Percentiles rank a stretch among this genome's conserved stretches.
phyloP scores from a whole-genome alignment of 2,329 filamentous ascomycete genomes.

The Colletotrichum cuscutae region DNA sequence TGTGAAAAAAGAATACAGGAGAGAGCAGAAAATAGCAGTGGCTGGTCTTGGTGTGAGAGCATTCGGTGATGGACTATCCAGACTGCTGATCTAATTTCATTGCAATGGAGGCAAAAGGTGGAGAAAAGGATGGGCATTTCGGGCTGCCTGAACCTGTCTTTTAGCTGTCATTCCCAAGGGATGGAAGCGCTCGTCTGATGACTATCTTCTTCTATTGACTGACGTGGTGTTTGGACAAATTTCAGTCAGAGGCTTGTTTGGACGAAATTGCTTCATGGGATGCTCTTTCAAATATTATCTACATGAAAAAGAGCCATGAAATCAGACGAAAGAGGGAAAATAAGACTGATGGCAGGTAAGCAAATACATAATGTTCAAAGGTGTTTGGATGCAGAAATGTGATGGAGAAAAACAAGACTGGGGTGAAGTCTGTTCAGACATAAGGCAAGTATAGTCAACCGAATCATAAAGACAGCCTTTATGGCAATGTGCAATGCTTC shows the following conservation, averaged over 20 bases:
- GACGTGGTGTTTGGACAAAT: not conserved
- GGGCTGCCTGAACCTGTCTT: too few species aligned
- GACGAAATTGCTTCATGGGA: not conserved
- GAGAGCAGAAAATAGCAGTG: not conserved
- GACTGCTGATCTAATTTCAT: too few species aligned
- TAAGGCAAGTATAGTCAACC: too few species aligned
- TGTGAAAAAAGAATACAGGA: not conserved
- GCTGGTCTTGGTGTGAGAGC: not conserved
- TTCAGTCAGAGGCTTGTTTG: not conserved
- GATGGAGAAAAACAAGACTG: too few species aligned
- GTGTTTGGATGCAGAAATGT: too few species aligned
- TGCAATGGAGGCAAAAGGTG: too few species aligned
- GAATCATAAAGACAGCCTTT: too few species aligned
- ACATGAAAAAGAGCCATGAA: not conserved
- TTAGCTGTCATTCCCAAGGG: not conserved
- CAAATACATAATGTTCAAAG: too few species aligned
- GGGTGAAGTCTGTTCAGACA: too few species aligned
- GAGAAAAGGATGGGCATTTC: too few species aligned
- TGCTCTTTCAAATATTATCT: not conserved
- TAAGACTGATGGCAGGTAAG: fast-evolving
- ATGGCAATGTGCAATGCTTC: too few species aligned
- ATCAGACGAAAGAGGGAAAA: not conserved
- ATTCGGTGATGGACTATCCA: too few species aligned
- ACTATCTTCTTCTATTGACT: not conserved
- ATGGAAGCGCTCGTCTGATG: not conserved